Evolutionary conservation across 1,284 basidiomycete species (phyloP).

Genomic region (Tremellales sp.): DNA sequence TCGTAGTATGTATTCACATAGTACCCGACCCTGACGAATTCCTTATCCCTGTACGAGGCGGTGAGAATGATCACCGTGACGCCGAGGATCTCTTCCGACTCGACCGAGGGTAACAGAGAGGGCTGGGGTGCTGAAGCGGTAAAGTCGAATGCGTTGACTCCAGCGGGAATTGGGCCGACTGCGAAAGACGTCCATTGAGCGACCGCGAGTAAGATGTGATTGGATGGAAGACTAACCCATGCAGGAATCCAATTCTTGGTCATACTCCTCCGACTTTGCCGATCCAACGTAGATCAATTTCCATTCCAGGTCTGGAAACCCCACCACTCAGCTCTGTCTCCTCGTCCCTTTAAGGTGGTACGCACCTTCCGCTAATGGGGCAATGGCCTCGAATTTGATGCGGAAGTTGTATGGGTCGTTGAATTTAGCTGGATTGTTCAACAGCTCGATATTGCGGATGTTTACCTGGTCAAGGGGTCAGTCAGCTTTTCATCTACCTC

Average conservation of each 20-base stretch:
- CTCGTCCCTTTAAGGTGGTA: no score
- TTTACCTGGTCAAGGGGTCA: slow-evolving; percentile 39
- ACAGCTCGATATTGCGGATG: slow-evolving; percentile 60
- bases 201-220: background rate
- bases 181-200: slow-evolving; percentile 1
- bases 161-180: slow-evolving; percentile 89
- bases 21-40: slow-evolving; percentile 98
- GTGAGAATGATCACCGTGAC: slow-evolving; percentile 95
- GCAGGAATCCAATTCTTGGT: slow-evolving; percentile 94
- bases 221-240: slow-evolving; percentile 55
- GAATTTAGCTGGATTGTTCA: slow-evolving; percentile 90
- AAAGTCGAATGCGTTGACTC: slow-evolving; percentile 97
- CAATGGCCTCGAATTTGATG: slow-evolving; percentile 97
- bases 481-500: slow-evolving; percentile 9
- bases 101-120: slow-evolving; percentile 68
- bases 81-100: slow-evolving; percentile 59
- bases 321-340: slow-evolving; percentile 4
- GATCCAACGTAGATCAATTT: slow-evolving; percentile 94
- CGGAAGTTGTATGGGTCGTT: slow-evolving; percentile 88
- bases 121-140: slow-evolving; percentile 61
- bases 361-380: slow-evolving; percentile 81
- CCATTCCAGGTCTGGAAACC: slow-evolving; percentile 86
- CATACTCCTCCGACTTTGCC: slow-evolving; percentile 83
- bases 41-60: slow-evolving; percentile 83
- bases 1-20: slow-evolving; percentile 99